These are phyloP conservation scores for Plasmodium adleri DNA, from an alignment of 169 alveolate species.

Conservation along the genomic window DNA sequence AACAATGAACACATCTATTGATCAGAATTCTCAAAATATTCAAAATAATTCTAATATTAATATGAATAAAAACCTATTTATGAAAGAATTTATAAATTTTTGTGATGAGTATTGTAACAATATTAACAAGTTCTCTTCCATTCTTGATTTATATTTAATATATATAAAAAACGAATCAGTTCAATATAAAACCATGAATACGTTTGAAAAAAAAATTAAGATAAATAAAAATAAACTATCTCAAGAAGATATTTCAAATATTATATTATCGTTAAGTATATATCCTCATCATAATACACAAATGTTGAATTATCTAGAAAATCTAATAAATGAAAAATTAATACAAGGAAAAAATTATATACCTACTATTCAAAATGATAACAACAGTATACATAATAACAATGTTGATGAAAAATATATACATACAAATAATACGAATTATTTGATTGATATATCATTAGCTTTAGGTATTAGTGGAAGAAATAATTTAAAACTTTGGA, in stretches of 20 bases:
- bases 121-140: conserved; percentile 20
- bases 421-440: conserved; percentile 25
- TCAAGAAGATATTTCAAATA: conserved; percentile 47
- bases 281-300: conserved; percentile 69
- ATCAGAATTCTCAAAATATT: not conserved
- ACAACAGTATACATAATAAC: not conserved
- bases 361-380: not conserved
- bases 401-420: not conserved
- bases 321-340: conserved; percentile 53
- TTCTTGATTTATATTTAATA: conserved; percentile 42
- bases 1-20: not conserved
- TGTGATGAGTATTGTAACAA: conserved; percentile 53
- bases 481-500: conserved; percentile 57
- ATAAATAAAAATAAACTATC: conserved; percentile 64
- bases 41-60: not conserved
- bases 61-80: conserved; percentile 1
- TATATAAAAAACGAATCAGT: conserved; percentile 51
- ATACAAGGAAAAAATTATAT: not conserved
- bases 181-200: conserved; percentile 40
- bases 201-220: conserved; percentile 67
- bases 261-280: conserved; percentile 61
- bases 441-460: conserved; percentile 51
- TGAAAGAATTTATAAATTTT: conserved; percentile 32
- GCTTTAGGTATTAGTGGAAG: conserved; percentile 70
- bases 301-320: conserved; percentile 67